Base-by-base conservation (phyloP, 148 eudicot genomes). In the Rhododendron ferrugineum region DNA sequence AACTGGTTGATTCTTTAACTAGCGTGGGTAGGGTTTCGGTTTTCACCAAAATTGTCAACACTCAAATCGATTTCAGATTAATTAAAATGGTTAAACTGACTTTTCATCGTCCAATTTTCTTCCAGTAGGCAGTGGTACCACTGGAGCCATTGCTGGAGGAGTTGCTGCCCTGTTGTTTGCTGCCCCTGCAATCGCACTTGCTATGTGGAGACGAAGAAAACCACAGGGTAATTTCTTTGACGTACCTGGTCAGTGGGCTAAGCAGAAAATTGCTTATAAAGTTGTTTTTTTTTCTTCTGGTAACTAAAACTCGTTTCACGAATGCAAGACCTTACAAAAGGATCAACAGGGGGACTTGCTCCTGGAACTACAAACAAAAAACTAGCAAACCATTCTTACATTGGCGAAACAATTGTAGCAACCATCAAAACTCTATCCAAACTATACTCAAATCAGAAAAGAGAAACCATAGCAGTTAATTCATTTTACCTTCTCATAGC, bases 71-170 rank as follows among this genome's bases (percentile, higher is more conserved):
- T 52, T 52, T 52, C 56, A 52, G 56, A 52, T 52, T 14, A 52
- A 52, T 52, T 2, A 52, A 52, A 52, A 11, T 47, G 50, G 56
- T 0, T 52, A 54, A 46, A 64, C 56, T 78, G 64, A 22, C 79
- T 49, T 87, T 15, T 54, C 72, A 83, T 60, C 44, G 75, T 74
- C 56, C 34, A 79, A 72, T 83, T 60, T 70, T 50, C 37, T 87
- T 88, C 26, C 92, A 91, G 90, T 78, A 46, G 92, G 89, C 30
- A 91, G 89, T 80, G 90, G 92, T 88, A 91, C 92, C 28, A 92
- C 93, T 82, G 95, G 94, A 86, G 95, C 94, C 22, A 94, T 94
- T 88, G 98, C 96, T 72, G 96, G 94, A 85, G 98, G 94, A 75
- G 98, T 92, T 83, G 96, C 95, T 78, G 98, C 94, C 78, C 88